Evolutionary conservation across 441 rosid genomes (phyloP), one percentile per base, ranked within the genome.

Genomic region (Gossypium trilobum): DNA sequence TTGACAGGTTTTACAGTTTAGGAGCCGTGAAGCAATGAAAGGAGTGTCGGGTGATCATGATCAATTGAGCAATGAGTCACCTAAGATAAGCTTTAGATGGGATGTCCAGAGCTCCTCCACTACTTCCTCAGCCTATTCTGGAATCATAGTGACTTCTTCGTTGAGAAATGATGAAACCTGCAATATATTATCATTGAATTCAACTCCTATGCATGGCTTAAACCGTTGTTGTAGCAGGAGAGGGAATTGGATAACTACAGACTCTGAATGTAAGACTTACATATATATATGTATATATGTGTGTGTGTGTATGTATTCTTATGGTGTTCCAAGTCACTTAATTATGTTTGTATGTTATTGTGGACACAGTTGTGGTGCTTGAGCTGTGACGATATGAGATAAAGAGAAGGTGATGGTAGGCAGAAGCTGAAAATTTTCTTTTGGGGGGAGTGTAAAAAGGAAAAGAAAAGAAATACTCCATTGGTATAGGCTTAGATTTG

Each of bases 221-320:
- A 80, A 68, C 78, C 71, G 59, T 2, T 75, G 75, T 68, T 55
- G 56, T 22, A 16, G 75, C 50, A 82, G 82, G 62, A 93, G 81
- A 85, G 92, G 86, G 42, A 91, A 86, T 51, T 93, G 98, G 98
- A 93, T 91, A 84, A 91, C 98, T 54, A 90, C 96, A 14, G 97
- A 93, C 71, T 78, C 97, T 11, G 97, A 91, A 59, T 93, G 98
- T 93, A 87, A 78, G 86, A 29, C 22, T 29, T n/a, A 14, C 6
- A 46, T 11, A 46, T 2, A 46, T 2, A 57, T 23, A 13, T 11
- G 2, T 10, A 10, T 10, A 19, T 54, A 4, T 22, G 13, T 57
- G 0, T 13, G 2, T 5, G 5, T 23, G 0, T 23, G 0, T 17
- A 0, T 19, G 3, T 64, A 4, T 39, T 20, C 52, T 2, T 63